Evolutionary conservation across 768 basidiomycete species (phyloP).

Genomic region (Mycena galericulata): DNA sequence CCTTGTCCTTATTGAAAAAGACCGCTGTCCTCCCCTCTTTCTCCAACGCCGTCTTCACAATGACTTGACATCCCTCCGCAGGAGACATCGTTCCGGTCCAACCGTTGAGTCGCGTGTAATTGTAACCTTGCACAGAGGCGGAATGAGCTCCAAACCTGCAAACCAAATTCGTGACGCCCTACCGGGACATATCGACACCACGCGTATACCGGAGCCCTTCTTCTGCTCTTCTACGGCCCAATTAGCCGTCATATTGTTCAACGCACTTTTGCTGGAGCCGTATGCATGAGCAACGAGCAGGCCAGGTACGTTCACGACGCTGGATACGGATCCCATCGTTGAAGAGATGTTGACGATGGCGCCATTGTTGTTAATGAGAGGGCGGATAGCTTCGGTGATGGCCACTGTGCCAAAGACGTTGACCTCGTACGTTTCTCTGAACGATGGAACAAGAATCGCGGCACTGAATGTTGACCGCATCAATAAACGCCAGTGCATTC

Average conservation of each 20-base stretch:
- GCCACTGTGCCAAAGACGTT: slow-evolving; percentile 24
- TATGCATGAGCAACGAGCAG: not conserved
- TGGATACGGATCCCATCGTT: not conserved
- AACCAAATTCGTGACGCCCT: too few relatives aligned
- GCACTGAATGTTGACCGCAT: too few relatives aligned
- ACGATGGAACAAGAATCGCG: not conserved
- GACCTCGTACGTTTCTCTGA: slow-evolving; percentile 5
- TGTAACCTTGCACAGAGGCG: not conserved
- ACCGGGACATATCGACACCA: slow-evolving; percentile 24
- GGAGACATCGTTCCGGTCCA: slow-evolving; percentile 8
- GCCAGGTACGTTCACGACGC: not conserved
- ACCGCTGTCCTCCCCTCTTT: slow-evolving; percentile 7
- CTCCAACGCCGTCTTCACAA: slow-evolving; percentile 6
- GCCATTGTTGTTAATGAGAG: slow-evolving; percentile 19
- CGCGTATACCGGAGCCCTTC: slow-evolving; percentile 18
- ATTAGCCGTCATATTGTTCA: slow-evolving; percentile 16
- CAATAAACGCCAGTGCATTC: too few relatives aligned
- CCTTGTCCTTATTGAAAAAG: slow-evolving; percentile 11
- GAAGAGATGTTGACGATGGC: slow-evolving; percentile 30
- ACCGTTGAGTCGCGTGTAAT: slow-evolving; percentile 8
- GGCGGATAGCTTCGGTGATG: slow-evolving; percentile 14
- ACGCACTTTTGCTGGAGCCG: slow-evolving; percentile 24
- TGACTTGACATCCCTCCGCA: slow-evolving; percentile 10
- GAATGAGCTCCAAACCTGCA: too few relatives aligned
- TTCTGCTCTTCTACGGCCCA: slow-evolving; percentile 23